These are phyloP conservation scores for Globisporangium viniferum DNA, from an alignment of 352 stramenopile species.

Conservation along the genomic window DNA sequence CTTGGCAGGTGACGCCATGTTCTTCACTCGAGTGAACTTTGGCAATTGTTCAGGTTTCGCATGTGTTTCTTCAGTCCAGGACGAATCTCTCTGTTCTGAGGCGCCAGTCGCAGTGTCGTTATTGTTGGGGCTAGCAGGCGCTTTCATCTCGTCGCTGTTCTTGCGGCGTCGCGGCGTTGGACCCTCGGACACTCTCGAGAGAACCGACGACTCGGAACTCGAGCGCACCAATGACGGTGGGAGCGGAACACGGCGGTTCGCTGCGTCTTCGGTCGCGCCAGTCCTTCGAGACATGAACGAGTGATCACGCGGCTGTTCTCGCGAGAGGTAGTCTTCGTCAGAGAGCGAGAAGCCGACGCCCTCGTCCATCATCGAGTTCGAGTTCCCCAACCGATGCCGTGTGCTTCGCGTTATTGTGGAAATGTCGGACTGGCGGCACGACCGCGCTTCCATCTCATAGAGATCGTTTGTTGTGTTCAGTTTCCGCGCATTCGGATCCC, in stretches of 20 bases:
- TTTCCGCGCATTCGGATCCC: conserved; percentile 16
- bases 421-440: conserved; percentile 20
- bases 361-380: conserved; percentile 30
- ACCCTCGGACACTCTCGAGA: conserved; percentile 4
- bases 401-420: conserved; percentile 30
- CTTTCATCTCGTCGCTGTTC: conserved; percentile 13
- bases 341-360: conserved; percentile 49
- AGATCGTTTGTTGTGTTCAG: conserved; percentile 13
- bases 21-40: conserved; percentile 21
- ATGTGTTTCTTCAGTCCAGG: not conserved
- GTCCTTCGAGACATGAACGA: conserved; percentile 15
- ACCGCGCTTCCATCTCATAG: conserved; percentile 30
- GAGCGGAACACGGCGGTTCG: not conserved
- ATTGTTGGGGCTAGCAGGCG: not conserved
- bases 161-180: conserved; percentile 14
- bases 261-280: conserved; percentile 11
- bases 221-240: conserved; percentile 16
- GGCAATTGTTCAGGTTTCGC: not conserved
- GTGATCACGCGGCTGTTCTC: conserved; percentile 40
- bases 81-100: not conserved
- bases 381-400: conserved; percentile 24
- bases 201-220: conserved; percentile 20
- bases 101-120: not conserved
- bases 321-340: conserved; percentile 68
- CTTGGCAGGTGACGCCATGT: conserved; percentile 50